Base-by-base conservation (phyloP, 441 rosid species). In the Erodium texanum region DNA sequence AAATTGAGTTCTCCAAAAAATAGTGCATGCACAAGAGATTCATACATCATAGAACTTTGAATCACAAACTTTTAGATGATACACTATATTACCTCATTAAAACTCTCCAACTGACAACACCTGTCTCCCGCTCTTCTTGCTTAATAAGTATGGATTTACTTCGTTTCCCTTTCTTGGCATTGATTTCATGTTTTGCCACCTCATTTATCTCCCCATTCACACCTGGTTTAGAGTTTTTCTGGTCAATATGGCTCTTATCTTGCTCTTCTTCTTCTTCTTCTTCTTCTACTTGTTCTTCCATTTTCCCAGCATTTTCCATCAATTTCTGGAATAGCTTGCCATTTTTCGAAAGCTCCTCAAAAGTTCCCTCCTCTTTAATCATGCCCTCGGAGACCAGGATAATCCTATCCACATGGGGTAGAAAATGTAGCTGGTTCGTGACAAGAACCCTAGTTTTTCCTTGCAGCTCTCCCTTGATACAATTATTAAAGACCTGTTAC, bases 221-320 rank as follows among this genome's bases (percentile, higher is more conserved):
- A 75, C 82, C 79, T 68, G 83, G 83, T 77, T 82, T 81, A 66
- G 76, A 73, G 66, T 76, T 73, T 52, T 74, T 74, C 58, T 74
- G 73, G 71, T 80, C 85, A 32, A 32, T 20, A 24, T 68, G 73
- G 68, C 84, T 83, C 68, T 65, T 80, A 67, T 80, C 83, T 70
- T 73, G 84, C 62, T 77, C 80, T 27, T 36, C 41, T 36, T 36
- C 65, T 75, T 77, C 80, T 27, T 36, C 41, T 36, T 36, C 65
- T 75, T 86, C 97, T 79, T 86, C 92, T 22, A 64, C 84, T 79
- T 85, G 82, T 15, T 88, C 97, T 81, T 91, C 99, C 87, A 93
- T 87, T 82, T 93, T 93, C 32, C 98, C 98, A 9, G 98, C 98
- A 83, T 93, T 91, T 84, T 93, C 96, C 97, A 93, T 90, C 34